These are phyloP conservation scores for Phytophthora pini DNA, from an alignment of 352 stramenopile genomes.

Conservation along the genomic window DNA sequence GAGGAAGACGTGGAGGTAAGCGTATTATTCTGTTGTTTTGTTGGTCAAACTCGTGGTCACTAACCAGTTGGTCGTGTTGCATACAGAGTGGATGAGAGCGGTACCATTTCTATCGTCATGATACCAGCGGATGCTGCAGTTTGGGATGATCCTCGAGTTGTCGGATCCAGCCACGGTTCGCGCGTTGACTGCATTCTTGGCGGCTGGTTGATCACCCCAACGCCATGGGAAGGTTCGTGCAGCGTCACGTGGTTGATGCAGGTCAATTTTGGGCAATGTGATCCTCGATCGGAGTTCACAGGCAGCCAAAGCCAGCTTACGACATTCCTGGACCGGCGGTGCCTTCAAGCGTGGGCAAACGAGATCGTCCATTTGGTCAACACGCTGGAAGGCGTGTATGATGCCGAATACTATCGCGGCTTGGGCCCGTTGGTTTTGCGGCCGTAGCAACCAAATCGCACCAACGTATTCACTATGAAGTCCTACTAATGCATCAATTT, in stretches of 20 bases:
- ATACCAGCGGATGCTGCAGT: slow-evolving; percentile 63
- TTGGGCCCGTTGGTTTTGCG: slow-evolving; percentile 47
- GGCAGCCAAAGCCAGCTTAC: slow-evolving; percentile 39
- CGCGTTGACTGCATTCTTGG: slow-evolving; percentile 74
- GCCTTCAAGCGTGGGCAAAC: slow-evolving; percentile 56
- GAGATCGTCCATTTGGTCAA: slow-evolving; percentile 58
- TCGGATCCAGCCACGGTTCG: slow-evolving; percentile 1
- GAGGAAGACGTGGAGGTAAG: slow-evolving; percentile 74
- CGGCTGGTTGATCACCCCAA: slow-evolving; percentile 71
- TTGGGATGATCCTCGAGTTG: slow-evolving; percentile 26
- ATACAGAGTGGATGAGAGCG: slow-evolving; percentile 65
- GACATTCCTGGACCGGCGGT: slow-evolving; percentile 42
- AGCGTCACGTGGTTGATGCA: slow-evolving; percentile 85
- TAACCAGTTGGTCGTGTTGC: slow-evolving; percentile 10
- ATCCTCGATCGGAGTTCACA: slow-evolving; percentile 61
- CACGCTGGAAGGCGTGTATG: slow-evolving; percentile 52
- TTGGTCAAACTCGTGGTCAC: background rate
- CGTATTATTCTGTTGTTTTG: background rate
- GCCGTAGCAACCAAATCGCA: background rate
- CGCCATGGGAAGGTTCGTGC: slow-evolving; percentile 63
- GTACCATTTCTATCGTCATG: slow-evolving; percentile 69
- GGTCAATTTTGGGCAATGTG: slow-evolving; percentile 72
- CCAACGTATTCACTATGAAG: too few species aligned
- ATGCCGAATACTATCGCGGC: slow-evolving; percentile 58
- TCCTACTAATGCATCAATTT: slow-evolving; percentile 2